phyloP scores from a whole-genome alignment of 2,329 filamentous ascomycete species.

The Epichloe bromicola region DNA sequence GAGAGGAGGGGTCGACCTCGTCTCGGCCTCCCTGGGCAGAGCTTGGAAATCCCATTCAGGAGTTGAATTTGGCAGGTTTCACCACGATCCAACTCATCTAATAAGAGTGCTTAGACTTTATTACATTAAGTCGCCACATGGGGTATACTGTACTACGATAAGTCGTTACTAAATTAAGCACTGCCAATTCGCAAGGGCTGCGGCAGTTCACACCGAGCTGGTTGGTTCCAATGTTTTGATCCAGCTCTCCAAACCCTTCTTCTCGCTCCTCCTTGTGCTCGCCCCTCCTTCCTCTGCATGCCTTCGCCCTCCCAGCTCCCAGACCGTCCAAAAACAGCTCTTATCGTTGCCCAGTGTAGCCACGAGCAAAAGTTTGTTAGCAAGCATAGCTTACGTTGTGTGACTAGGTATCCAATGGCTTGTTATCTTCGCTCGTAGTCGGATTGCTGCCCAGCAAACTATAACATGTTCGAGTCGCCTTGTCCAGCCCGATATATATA shows the following conservation, averaged over 20 bases:
- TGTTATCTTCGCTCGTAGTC: neutral
- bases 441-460: neutral
- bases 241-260: neutral
- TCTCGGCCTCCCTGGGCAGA: too few relatives aligned
- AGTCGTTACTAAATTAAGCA: constrained; percentile 1
- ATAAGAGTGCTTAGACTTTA: neutral
- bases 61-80: neutral
- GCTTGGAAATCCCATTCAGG: too few relatives aligned
- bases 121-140: constrained; percentile 6
- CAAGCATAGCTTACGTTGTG: neutral
- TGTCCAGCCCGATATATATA: neutral
- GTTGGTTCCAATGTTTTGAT: neutral
- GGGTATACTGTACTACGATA: constrained; percentile 5
- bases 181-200: neutral
- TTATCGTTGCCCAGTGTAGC: neutral
- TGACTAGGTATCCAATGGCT: neutral
- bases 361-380: neutral
- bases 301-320: neutral
- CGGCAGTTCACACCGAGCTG: neutral
- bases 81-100: neutral
- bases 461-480: neutral
- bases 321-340: neutral
- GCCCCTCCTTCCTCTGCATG: neutral
- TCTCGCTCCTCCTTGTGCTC: neutral
- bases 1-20: neutral